Evolutionary conservation across 164 flowering plant species (phyloP), one percentile per base, ranked within the genome.

Genomic region (Tetrastigma voinierianum): DNA sequence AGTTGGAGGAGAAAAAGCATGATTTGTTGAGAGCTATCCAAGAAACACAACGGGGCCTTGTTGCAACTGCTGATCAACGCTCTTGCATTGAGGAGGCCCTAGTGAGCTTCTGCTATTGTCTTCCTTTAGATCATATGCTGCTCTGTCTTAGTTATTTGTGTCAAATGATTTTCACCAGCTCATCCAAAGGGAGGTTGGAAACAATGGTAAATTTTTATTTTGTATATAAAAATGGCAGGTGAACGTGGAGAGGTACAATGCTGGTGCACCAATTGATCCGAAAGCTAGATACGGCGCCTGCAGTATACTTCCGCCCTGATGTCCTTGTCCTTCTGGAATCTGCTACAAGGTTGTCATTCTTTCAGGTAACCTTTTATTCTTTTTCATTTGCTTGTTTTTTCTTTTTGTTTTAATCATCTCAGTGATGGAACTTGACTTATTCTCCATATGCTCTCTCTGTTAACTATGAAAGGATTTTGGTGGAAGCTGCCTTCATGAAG

Each of bases 251-350:
- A 74, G 84, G 10, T 85, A 72, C 62, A 87, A 81, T 69, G 82
- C 83, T 10, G 90, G 92, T 46, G 70, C 66, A 11, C 77, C 83
- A 9, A 75, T 94, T 57, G 82, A 89, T 51, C 57, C 91, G 13
- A 49, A 71, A 75, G 74, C 71, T 94, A 78, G 90, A 94, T 60
- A n/a, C 91, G 98, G 98, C 91, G 97, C 18, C 76, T 94, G 77
- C 91, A 91, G 78, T 94, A 94, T 56, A 91, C 98, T 16, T 91
- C 98, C 46, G 97, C 98, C 18, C 94, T 13, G 98, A 94, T 83
- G 98, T 94, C 32, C 84, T 94, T 19, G 68, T 94, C 55, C 91
- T 94, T 45, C 72, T 94, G 14, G 92, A 91, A 58, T 71, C 96
- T 21, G 90, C 96, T 23, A 76, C 78, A 17, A 81, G 86, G 60